These are phyloP conservation scores for Rhododendron williamsianum DNA, from an alignment of 148 eudicot species.

Conservation along the genomic window DNA sequence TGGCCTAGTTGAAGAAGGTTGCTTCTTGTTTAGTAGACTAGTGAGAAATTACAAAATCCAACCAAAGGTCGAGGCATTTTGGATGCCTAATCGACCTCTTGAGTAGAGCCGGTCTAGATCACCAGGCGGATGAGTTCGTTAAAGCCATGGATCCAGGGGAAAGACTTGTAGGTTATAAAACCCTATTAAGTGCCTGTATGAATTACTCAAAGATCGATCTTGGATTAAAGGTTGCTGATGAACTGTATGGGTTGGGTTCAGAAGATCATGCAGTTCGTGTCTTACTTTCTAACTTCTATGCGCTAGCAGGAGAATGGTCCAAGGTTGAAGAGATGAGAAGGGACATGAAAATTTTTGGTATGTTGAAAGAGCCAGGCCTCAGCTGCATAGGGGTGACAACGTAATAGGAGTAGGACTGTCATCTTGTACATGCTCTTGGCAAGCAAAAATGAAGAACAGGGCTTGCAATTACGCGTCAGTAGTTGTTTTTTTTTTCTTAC, in stretches of 20 bases:
- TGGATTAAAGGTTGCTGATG: slow-evolving; percentile 16
- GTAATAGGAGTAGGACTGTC: background rate
- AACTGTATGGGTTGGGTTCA: slow-evolving; percentile 9
- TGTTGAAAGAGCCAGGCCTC: slow-evolving; percentile 19
- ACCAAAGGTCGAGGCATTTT: slow-evolving; percentile 16
- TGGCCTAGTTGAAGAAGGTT: slow-evolving; percentile 18
- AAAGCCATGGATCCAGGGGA: slow-evolving; percentile 1
- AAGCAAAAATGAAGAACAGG: too few species aligned
- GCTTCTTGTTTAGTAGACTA: slow-evolving; percentile 17
- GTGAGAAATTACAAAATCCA: slow-evolving; percentile 7
- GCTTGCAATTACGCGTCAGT: too few species aligned
- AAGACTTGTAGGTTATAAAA: slow-evolving; percentile 20
- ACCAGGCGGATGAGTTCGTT: slow-evolving; percentile 13
- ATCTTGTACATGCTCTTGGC: too few species aligned
- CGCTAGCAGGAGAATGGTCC: slow-evolving; percentile 19
- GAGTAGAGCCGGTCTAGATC: slow-evolving; percentile 16
- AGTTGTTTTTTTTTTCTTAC: background rate
- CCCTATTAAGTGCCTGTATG: slow-evolving; percentile 14
- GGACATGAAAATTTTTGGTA: background rate
- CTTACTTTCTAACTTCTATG: slow-evolving; percentile 23
- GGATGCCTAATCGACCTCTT: slow-evolving; percentile 24
- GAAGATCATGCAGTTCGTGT: slow-evolving; percentile 6
- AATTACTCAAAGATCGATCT: slow-evolving; percentile 14
- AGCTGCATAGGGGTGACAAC: slow-evolving; percentile 4
- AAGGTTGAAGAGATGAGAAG: slow-evolving; percentile 14